A percentile compares a stretch with the other conserved stretches of the same genome.
phyloP scores from a whole-genome alignment of 2,329 filamentous ascomycete species.

The Alternaria rosae region DNA sequence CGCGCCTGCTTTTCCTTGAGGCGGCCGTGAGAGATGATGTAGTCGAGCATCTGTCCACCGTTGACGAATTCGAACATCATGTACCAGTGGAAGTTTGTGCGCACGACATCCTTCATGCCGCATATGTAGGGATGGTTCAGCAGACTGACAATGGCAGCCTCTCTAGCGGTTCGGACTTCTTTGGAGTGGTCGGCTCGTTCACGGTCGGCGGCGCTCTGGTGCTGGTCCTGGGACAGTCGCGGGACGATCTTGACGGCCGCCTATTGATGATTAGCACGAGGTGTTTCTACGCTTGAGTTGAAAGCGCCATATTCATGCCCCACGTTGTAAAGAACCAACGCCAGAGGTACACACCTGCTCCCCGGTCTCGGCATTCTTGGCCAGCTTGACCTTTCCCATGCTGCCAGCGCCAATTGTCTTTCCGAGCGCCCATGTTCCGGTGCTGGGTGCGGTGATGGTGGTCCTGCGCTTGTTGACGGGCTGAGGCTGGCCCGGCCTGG shows the following conservation, averaged over 20 bases:
- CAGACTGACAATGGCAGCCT: conserved; percentile 94
- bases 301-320: background rate
- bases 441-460: conserved; percentile 81
- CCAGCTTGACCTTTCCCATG: conserved; percentile 98
- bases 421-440: conserved; percentile 91
- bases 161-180: conserved; percentile 91
- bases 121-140: conserved; percentile 96
- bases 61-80: conserved; percentile 99
- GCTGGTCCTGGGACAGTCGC: conserved; percentile 85
- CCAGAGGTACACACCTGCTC: conserved; percentile 79
- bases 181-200: conserved; percentile 96
- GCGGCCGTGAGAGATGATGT: conserved; percentile 97
- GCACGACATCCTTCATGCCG: conserved; percentile 91
- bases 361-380: conserved; percentile 85
- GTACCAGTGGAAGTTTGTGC: conserved; percentile 98
- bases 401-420: conserved; percentile 98
- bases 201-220: conserved; percentile 73
- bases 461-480: conserved; percentile 64
- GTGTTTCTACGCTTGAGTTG: background rate
- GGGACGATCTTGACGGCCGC: conserved; percentile 98
- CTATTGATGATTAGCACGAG: conserved; percentile 55
- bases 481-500: conserved; percentile 28
- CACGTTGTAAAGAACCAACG: background rate
- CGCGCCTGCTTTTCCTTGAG: conserved; percentile 98
- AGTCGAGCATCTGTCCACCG: conserved; percentile 98